Evolutionary conservation across 176 grass and related monocot species (phyloP), one percentile per base, ranked within the genome.

Genomic region (Triticum turgidum): DNA sequence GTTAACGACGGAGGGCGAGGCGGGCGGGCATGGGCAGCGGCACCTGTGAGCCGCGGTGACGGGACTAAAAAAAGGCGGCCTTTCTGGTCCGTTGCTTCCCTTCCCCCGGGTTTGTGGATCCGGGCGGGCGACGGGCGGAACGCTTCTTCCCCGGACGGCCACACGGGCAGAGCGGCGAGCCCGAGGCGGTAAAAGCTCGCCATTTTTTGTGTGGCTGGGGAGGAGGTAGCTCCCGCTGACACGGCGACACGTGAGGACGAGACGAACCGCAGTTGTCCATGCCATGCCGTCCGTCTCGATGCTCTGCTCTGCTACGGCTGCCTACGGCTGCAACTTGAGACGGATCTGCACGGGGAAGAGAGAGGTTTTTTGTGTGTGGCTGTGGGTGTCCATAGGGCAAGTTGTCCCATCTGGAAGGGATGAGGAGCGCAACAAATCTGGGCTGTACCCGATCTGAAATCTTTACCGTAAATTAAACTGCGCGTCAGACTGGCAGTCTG

Each of bases 1-100:
- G 85, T 87, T 47, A 76, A 84, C 89, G 85, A 91, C 25, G 89
- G 89, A 51, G 74, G 27, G 47, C 79, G 54, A 58, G 89, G 89
- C 39, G 74, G 27, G 47, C 79, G 54, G 65, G 84, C 52, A 71
- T 64, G 71, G 39, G 76, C 56, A 83, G 84, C 80, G 80, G 11
- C 78, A 37, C 83, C 83, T 69, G 73, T 85, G 13, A 61, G 6
- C 75, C 35, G 80, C 30, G 78, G 75, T 44, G 84, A 65, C 54
- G 61, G 66, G 80, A 30, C 15, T 83, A 69, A 65, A 90, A 90
- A 84, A 84, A 30, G 47, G 30, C 25, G 3, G 10, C 9, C 65
- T 84, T 66, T 37, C 21, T 1, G 5, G 3, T 9, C 44, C 68
- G 38, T 51, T n/a, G 18, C n/a, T 47, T n/a, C 15, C 15, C 21